Base-by-base conservation (phyloP, 306 rosid genomes). In the Argentina anserina region DNA sequence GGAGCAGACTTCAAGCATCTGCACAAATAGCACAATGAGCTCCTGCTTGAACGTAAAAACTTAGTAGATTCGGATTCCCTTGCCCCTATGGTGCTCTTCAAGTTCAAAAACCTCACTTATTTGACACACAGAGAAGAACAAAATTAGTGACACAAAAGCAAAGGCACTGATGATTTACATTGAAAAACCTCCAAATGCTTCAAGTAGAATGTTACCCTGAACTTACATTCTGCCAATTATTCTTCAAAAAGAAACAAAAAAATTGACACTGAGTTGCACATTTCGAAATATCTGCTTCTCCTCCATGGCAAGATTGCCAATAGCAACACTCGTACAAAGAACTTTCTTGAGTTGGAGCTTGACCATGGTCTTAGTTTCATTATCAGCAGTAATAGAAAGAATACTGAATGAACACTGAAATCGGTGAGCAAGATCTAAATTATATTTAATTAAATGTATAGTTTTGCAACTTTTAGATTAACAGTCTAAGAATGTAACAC, bases 221-320 rank as follows among this genome's bases (percentile, higher is more conserved):
- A 76, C 93, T 86, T 60, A 90, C 96, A 25, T 90, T 90, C 37
- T 90, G 96, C 96, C 96, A 90, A 34, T 90, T 90, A 83, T 90
- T 90, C 69, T 90, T 90, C 88, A 90, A 66, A 12, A 90, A 5
- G 96, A 90, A 40, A 90, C 96, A 3, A 90, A 86, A 78, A 90
- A 90, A 83, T 90, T 90, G 37, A 90, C 91, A 42, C 91, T 84
- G 41, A 90, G 50, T 74, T 90, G 96, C 15, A 87, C 90, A 29
- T 90, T 90, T 65, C 87, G 96, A 73, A 89, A 89, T 72, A 87
- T 82, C 73, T 89, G 96, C 9, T 89, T 89, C 70, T 89, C 96
- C 65, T 89, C 96, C 96, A 89, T 89, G 26, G 88, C 82, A 18
- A 83, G 81, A 70, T 89, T 89, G 0, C 96, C 96, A 1, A 89